Evolutionary conservation across 495 filamentous ascomycete genomes (phyloP).

Genomic region (Echria macrotheca): DNA sequence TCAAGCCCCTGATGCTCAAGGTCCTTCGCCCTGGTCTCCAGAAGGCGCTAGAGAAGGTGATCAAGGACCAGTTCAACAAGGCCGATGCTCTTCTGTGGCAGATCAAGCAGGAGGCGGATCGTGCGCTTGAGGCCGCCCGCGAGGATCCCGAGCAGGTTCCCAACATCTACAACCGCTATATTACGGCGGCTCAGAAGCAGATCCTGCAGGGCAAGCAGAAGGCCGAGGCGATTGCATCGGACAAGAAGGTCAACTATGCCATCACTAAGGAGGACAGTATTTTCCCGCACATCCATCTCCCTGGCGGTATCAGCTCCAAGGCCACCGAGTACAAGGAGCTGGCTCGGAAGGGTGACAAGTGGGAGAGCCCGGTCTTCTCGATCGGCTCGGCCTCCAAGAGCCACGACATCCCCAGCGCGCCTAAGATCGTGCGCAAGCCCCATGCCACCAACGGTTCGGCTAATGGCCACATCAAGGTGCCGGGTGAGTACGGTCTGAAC

Average conservation of each 20-base stretch:
- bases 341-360: conserved; percentile 80
- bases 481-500: too few relatives aligned
- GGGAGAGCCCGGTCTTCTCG: conserved; percentile 91
- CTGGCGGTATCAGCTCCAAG: conserved; percentile 88
- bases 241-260: conserved; percentile 82
- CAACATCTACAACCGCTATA: conserved; percentile 85
- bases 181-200: conserved; percentile 66
- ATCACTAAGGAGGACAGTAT: conserved; percentile 86
- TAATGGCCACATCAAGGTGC: conserved; percentile 16
- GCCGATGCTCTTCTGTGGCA: conserved; percentile 66
- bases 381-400: conserved; percentile 75
- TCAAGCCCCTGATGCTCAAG: conserved; percentile 84
- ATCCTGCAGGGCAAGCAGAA: conserved; percentile 69
- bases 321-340: conserved; percentile 91
- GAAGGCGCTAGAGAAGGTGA: conserved; percentile 82
- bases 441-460: conserved; percentile 18
- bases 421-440: conserved; percentile 61
- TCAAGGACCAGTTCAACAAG: conserved; percentile 68
- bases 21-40: conserved; percentile 76
- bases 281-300: conserved; percentile 81
- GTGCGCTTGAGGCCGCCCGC: conserved; percentile 59
- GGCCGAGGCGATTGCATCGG: conserved; percentile 51
- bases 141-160: conserved; percentile 69
- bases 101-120: conserved; percentile 77
- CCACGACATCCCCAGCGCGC: conserved; percentile 59